Evolutionary conservation across 306 rosid genomes (phyloP).

Genomic region (Crotalaria pallida): DNA sequence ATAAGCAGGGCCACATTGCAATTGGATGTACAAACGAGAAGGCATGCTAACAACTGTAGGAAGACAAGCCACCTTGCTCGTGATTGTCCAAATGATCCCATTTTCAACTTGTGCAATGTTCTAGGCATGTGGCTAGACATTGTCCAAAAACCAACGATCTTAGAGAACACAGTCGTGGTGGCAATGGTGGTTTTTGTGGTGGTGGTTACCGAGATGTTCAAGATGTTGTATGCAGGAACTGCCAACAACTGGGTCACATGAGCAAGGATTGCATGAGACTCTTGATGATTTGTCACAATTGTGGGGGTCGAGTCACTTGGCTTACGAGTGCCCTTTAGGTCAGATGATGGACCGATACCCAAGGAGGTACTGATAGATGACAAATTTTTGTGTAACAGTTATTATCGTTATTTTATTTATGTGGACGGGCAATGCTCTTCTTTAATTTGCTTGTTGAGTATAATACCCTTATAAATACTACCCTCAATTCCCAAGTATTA

Average conservation of each 20-base stretch:
- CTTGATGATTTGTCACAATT: constrained; percentile 90
- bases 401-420: neutral
- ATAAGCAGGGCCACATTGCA: constrained; percentile 96
- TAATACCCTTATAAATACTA: too few species aligned
- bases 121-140: constrained; percentile 88
- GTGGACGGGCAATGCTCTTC: too few species aligned
- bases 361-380: constrained; percentile 74
- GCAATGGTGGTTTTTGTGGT: neutral
- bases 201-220: constrained; percentile 61
- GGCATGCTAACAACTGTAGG: constrained; percentile 99
- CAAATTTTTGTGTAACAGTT: neutral
- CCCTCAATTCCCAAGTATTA: too few species aligned
- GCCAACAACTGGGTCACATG: constrained; percentile 92
- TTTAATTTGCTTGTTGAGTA: neutral
- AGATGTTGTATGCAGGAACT: constrained; percentile 78
- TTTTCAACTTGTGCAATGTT: constrained; percentile 92
- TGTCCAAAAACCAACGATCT: constrained; percentile 65
- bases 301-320: constrained; percentile 94
- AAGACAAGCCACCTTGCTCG: constrained; percentile 98
- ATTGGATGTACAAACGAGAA: constrained; percentile 92
- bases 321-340: constrained; percentile 96
- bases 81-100: constrained; percentile 90
- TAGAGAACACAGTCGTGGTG: constrained; percentile 46
- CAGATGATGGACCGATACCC: constrained; percentile 84
- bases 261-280: constrained; percentile 98